These are phyloP conservation scores for Agroathelia rolfsii DNA, from an alignment of 1,284 basidiomycete genomes.

Conservation along the genomic window DNA sequence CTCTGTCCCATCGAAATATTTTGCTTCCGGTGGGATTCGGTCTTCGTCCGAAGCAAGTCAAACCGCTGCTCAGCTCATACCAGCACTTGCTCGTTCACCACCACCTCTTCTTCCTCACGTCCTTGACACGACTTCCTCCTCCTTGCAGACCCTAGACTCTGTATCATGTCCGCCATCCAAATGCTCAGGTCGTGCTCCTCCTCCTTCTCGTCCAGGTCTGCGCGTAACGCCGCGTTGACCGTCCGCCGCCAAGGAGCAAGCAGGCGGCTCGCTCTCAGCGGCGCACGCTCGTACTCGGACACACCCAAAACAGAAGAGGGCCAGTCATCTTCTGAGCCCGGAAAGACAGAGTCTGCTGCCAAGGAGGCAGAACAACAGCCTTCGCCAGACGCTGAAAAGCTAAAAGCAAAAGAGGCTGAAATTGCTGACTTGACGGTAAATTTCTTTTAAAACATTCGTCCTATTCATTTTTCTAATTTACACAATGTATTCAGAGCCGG, in stretches of 20 bases:
- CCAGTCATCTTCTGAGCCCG: constrained; percentile 19
- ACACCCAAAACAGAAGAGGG: constrained; percentile 14
- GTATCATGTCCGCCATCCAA: constrained; percentile 35
- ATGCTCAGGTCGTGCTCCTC: constrained; percentile 47
- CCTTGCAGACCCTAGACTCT: constrained; percentile 1
- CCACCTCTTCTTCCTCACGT: no score
- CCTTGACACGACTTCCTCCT: constrained; percentile 2
- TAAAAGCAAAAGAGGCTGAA: constrained; percentile 66
- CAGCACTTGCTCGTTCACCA: no score
- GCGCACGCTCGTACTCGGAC: constrained; percentile 19
- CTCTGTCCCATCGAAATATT: no score
- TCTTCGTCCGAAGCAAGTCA: no score
- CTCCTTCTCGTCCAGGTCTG: constrained; percentile 38
- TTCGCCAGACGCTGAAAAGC: constrained; percentile 39
- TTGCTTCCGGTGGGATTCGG: no score
- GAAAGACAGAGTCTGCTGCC: constrained; percentile 17
- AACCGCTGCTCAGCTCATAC: no score
- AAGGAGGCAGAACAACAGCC: constrained; percentile 13
- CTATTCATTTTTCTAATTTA: constrained; percentile 8
- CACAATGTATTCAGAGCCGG: constrained; percentile 46
- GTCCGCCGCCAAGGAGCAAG: no score
- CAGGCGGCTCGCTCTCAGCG: constrained; percentile 19
- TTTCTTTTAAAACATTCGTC: constrained; percentile 12
- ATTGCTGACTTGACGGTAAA: constrained; percentile 67
- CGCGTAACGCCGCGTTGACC: no score